Evolutionary conservation across 2,329 filamentous ascomycete genomes (phyloP), one percentile per base, ranked within the genome.

Genomic region (Ophiocordyceps camponoti-rufipedis): DNA sequence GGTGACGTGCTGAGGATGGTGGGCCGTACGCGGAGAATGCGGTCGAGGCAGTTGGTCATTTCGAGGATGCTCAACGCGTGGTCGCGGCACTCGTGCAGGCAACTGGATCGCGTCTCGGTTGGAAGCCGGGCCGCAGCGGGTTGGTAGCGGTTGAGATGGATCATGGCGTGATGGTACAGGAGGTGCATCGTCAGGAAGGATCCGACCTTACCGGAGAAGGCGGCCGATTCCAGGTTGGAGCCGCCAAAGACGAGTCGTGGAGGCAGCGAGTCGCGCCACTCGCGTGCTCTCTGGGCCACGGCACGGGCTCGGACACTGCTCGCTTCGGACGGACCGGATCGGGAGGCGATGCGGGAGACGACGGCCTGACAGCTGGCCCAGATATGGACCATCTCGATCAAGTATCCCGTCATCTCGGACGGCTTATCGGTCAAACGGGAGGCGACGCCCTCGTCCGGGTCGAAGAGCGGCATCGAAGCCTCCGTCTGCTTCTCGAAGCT

Each of bases 131-230:
- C 50, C 6, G 51, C 54, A 12, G 64, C 60, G 10, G 67, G 65
- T 12, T 69, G 68, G 53, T 81, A 73, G 38, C 82, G 72, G 52
- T 81, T 79, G 29, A 84, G 64, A 51, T 78, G 77, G 59, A 83
- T 72, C 53, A 76, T 60, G 1, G 76, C 69, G 42, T 75, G 70
- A 55, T 81, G 72, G 56, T 80, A 80, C n/a, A 83, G 62, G 28
- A 80, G 63, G 56, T 85, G 80, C 58, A 82, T 72, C 1, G 71
- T 73, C 46, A 82, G 61, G 54, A 79, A 80, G 0, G 70, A 68
- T 5, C 76, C 76, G 2, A 71, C 64, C 51, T 71, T 60, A 14
- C 62, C 74, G 28, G 71, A 70, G 29, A 67, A 60, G 7, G 74
- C 67, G 40, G 71, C 74, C 29, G 65, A 63, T 41, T 75, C 69